phyloP scores from a whole-genome alignment of 2,329 filamentous ascomycete genomes.

The Fusarium abutilonis region DNA sequence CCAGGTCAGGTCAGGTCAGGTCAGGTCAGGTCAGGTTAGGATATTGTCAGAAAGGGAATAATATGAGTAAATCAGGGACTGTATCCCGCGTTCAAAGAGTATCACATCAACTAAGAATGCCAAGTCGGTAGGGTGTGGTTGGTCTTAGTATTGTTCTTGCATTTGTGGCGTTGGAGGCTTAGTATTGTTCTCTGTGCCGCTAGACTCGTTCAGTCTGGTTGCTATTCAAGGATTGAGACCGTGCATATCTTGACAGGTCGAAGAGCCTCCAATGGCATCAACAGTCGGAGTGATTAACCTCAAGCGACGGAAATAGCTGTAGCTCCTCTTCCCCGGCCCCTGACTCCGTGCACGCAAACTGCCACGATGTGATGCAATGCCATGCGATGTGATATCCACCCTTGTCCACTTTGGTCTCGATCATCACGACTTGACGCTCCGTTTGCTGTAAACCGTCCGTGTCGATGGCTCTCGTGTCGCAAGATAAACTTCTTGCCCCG shows the following conservation, averaged over 20 bases:
- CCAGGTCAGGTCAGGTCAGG: neutral
- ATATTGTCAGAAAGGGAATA: constrained; percentile 40
- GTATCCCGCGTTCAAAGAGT: constrained; percentile 24
- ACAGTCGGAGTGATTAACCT: constrained; percentile 10
- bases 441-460: neutral
- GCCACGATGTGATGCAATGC: neutral
- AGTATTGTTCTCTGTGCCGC: constrained; percentile 48
- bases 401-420: constrained; percentile 18
- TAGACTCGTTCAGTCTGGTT: constrained; percentile 14
- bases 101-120: constrained; percentile 35
- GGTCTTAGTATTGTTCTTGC: constrained; percentile 49
- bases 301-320: constrained; percentile 1
- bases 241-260: constrained; percentile 37
- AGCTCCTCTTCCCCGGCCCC: constrained; percentile 25
- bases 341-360: constrained; percentile 31
- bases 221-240: constrained; percentile 16
- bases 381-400: constrained; percentile 5
- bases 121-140: constrained; percentile 28
- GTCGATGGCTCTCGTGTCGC: constrained; percentile 11
- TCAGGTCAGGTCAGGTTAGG: neutral
- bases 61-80: constrained; percentile 32
- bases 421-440: constrained; percentile 3
- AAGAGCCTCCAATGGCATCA: constrained; percentile 25
- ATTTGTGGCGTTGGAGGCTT: constrained; percentile 45
- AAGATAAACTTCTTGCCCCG: constrained; percentile 16